Base-by-base conservation (phyloP, 805 yeast species). In the Kazachstania psychrophila region DNA sequence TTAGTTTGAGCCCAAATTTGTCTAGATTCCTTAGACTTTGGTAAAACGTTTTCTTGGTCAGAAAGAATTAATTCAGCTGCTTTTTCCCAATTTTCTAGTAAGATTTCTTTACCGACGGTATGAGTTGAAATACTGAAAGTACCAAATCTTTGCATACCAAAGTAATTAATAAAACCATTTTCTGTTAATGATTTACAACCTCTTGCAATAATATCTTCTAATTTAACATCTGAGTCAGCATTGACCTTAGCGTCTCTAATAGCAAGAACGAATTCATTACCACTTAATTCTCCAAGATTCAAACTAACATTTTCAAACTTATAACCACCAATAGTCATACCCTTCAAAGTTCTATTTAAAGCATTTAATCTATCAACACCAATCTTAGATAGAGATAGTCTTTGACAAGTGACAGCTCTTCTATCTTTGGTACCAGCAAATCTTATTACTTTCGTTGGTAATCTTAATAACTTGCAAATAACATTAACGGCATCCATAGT, bases 101-200 rank as follows among this genome's bases (percentile, higher is more conserved):
- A 62, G 19, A 89, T 66, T 43, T 70, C 70, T 43, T 73, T 74
- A 33, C 99, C 99, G 37, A 88, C 68, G 22, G 70, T 72, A 59
- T 92, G 96, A 0, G 98, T 88, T 2, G 97, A 85, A 20, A 87
- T 70, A 10, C 96, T 83, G 53, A 86, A 89, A 0, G 98, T 88
- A 20, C 99, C 99, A 58, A 92, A 92, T 53, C 99, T 69, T 65
- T 92, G 99, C 88, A 92, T 80, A n/a, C 99, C 99, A 57, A 73
- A 92, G 55, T 92, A 92, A 59, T 92, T 92, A 45, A 92, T 80
- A 52, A 85, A 92, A 0, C 99, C 99, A 20, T 70, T 66, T 1
- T 65, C 66, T 34, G 66, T 64, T 36, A 89, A 64, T 0, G 85
- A 70, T 5, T 65, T 54, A 45, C 88, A 67, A 18, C 86, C 70